Evolutionary conservation across 192 early-diverging fungal genomes (phyloP).

Genomic region (Piromyces finnis): DNA sequence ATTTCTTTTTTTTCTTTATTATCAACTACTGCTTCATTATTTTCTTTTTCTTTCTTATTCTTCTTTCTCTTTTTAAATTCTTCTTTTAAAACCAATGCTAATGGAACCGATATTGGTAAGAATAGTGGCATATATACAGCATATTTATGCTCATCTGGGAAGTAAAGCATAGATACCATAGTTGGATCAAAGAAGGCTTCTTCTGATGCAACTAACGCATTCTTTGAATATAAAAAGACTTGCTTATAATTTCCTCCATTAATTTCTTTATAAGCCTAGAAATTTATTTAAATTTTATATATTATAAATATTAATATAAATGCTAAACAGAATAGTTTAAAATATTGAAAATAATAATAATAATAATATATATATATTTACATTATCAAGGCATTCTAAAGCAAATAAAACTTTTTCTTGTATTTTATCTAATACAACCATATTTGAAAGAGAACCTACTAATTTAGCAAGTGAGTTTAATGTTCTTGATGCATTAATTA

Average conservation of each 20-base stretch:
- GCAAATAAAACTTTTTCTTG: conserved; percentile 34
- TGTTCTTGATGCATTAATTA: conserved; percentile 52
- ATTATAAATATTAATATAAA: no score
- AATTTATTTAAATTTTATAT: background rate
- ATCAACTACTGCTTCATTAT: no score
- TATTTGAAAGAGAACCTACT: conserved; percentile 62
- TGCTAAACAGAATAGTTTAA: no score
- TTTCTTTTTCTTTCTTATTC: background rate
- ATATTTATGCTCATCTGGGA: conserved; percentile 94
- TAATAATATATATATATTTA: background rate
- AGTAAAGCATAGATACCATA: conserved; percentile 95
- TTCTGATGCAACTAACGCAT: conserved; percentile 53
- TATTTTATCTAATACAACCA: conserved; percentile 85
- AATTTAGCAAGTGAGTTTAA: conserved; percentile 63
- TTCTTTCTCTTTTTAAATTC: background rate
- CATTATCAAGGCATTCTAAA: background rate
- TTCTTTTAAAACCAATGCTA: conserved; percentile 8
- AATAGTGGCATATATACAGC: conserved; percentile 95
- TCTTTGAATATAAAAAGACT: conserved; percentile 37
- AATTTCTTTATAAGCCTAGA: background rate
- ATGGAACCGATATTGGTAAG: conserved; percentile 62
- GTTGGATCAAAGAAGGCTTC: conserved; percentile 92
- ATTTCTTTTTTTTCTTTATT: no score
- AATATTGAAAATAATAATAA: no score
- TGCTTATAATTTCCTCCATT: background rate